A percentile compares a stretch with the other conserved stretches of the same genome.
These are phyloP conservation scores for Leccinum rimulosum DNA, from an alignment of 768 basidiomycete species.

Conservation along the genomic window DNA sequence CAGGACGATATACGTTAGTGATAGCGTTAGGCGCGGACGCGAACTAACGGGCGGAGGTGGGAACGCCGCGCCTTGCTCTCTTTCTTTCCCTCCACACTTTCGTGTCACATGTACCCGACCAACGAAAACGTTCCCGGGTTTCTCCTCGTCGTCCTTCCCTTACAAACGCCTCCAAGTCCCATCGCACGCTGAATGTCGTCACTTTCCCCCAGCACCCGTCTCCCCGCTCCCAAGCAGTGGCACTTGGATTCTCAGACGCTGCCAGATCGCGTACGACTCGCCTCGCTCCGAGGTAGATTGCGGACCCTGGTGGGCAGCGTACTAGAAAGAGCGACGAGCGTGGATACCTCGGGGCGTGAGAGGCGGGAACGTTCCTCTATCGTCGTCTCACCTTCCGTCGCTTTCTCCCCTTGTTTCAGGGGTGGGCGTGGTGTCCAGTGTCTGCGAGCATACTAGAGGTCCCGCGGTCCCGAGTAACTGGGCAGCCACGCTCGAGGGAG, in stretches of 20 bases:
- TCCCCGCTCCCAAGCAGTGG: neutral
- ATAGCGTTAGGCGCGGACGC: neutral
- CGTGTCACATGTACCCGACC: neutral
- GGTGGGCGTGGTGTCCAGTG: neutral
- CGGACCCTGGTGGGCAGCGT: slow-evolving; percentile 11
- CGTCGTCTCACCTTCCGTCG: neutral
- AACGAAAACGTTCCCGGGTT: neutral
- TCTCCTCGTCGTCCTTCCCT: neutral
- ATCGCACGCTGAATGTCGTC: neutral
- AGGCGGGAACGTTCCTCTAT: neutral
- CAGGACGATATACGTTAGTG: neutral
- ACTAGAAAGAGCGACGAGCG: neutral
- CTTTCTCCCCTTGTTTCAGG: neutral
- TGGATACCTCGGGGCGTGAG: slow-evolving; percentile 15
- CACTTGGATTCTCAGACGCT: neutral
- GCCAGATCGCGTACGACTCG: neutral
- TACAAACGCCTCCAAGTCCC: neutral
- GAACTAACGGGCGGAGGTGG: neutral
- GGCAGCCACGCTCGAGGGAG: neutral
- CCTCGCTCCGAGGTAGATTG: slow-evolving; percentile 6
- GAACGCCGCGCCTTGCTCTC: neutral
- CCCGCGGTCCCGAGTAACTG: slow-evolving; percentile 7
- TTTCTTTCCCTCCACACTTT: neutral
- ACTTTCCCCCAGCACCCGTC: neutral
- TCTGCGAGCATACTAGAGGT: neutral